Percentiles rank a stretch among this genome's conserved stretches.
phyloP scores from a whole-genome alignment of 306 rosid genomes.

The Chamaecrista fasciculata region DNA sequence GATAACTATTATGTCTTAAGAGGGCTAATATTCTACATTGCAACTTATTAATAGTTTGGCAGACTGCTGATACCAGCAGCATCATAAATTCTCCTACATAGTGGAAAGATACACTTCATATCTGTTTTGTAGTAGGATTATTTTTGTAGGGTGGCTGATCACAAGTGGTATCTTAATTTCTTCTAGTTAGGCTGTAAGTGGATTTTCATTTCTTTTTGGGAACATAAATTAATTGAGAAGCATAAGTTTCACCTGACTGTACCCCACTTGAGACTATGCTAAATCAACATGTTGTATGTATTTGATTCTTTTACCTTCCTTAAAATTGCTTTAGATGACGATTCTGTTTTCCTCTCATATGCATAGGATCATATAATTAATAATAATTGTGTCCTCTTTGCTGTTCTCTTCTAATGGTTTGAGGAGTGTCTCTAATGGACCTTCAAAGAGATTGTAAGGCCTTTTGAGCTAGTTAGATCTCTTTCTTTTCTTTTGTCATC shows the following conservation, averaged over 20 bases:
- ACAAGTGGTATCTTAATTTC: slow-evolving; percentile 3
- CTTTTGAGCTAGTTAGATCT: too few relatives aligned
- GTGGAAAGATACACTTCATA: background rate
- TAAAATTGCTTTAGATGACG: background rate
- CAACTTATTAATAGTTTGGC: slow-evolving; percentile 12
- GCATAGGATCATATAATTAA: slow-evolving; percentile 1
- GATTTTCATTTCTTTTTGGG: background rate
- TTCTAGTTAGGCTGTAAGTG: background rate
- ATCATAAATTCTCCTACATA: background rate
- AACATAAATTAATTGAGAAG: background rate
- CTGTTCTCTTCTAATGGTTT: too few relatives aligned
- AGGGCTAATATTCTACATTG: slow-evolving; percentile 12
- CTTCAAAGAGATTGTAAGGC: too few relatives aligned
- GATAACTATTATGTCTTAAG: background rate
- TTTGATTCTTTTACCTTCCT: background rate
- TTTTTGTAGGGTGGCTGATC: slow-evolving; percentile 24
- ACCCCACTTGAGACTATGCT: background rate
- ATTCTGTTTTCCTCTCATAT: slow-evolving; percentile 5
- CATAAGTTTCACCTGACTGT: background rate
- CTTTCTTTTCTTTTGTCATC: background rate
- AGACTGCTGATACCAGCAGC: slow-evolving; percentile 17
- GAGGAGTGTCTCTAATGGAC: too few relatives aligned
- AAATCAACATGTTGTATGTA: slow-evolving; percentile 8
- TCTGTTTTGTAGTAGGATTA: slow-evolving; percentile 25
- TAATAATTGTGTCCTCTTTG: too few relatives aligned